Percentiles rank a stretch among this genome's conserved stretches.
Evolutionary conservation across 2,329 filamentous ascomycete species (phyloP).

Genomic region (Neofusicoccum umdonicola): DNA sequence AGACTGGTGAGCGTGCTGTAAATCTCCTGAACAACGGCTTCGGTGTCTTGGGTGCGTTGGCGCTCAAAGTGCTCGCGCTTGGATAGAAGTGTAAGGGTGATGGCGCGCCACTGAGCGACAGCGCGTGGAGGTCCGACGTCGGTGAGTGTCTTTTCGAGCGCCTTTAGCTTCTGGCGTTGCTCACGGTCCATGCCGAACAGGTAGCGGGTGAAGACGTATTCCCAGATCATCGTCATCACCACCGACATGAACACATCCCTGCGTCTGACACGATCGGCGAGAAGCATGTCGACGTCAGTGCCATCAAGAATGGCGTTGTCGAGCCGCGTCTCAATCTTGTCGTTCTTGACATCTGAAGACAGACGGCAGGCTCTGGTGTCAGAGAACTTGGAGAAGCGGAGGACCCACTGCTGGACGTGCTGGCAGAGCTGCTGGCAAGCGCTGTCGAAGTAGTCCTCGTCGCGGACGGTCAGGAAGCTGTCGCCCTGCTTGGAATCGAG

Average conservation of each 20-base stretch:
- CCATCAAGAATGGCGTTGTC: conserved; percentile 95
- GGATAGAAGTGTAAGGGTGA: conserved; percentile 85
- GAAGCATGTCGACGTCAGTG: conserved; percentile 84
- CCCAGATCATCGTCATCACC: conserved; percentile 99
- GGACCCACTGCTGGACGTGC: conserved; percentile 95
- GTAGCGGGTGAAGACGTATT: conserved; percentile 96
- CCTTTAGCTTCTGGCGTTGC: conserved; percentile 95
- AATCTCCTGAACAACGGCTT: conserved; percentile 91
- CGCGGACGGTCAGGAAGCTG: conserved; percentile 74
- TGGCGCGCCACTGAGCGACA: conserved; percentile 96
- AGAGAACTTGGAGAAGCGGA: conserved; percentile 97
- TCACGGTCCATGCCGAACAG: conserved; percentile 98
- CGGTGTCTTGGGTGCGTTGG: conserved; percentile 85
- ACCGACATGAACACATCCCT: conserved; percentile 98
- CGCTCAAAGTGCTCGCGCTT: conserved; percentile 75
- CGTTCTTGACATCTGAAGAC: conserved; percentile 80
- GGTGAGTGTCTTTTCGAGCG: conserved; percentile 83
- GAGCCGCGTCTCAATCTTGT: conserved; percentile 89
- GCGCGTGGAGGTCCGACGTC: conserved; percentile 75
- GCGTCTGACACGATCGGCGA: conserved; percentile 81
- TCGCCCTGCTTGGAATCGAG: conserved; percentile 58
- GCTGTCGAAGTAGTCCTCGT: conserved; percentile 93
- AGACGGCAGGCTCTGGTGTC: conserved; percentile 84
- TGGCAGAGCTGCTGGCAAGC: conserved; percentile 93
- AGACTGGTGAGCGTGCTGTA: conserved; percentile 80